Percentiles rank a stretch among this genome's conserved stretches.
These are phyloP conservation scores for Rhynchospora breviuscula DNA, from an alignment of 176 grass and related monocot genomes.

Conservation along the genomic window DNA sequence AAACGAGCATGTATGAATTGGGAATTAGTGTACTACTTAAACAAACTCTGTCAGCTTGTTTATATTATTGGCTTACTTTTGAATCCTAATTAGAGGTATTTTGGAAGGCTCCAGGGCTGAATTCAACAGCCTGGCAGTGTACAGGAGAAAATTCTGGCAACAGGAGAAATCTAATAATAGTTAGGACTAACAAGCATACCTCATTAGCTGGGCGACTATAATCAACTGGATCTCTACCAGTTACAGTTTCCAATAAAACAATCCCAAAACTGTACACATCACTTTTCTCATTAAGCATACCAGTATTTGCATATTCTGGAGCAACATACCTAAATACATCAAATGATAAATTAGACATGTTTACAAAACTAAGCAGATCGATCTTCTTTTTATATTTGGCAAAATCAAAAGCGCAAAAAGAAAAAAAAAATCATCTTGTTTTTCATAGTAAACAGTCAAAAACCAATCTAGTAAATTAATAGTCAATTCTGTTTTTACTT, in stretches of 20 bases:
- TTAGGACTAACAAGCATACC: constrained; percentile 30
- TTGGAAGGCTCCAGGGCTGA: not conserved
- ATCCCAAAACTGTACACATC: constrained; percentile 98
- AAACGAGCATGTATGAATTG: not conserved
- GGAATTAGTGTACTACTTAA: too few relatives aligned
- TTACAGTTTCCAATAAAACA: constrained; percentile 86
- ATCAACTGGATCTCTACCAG: constrained; percentile 89
- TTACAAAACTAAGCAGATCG: not conserved
- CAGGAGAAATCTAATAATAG: not conserved
- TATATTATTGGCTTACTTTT: not conserved
- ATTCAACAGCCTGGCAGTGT: not conserved
- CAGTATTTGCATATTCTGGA: constrained; percentile 96
- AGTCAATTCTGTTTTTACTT: not conserved
- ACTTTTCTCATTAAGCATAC: constrained; percentile 98
- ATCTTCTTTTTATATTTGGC: not conserved
- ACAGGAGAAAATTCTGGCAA: not conserved
- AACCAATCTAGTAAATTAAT: not conserved
- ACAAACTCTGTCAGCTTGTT: not conserved
- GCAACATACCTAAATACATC: constrained; percentile 74
- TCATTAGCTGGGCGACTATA: constrained; percentile 67
- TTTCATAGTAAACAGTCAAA: not conserved
- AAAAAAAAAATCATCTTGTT: not conserved
- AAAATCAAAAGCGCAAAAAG: not conserved
- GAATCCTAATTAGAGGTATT: not conserved
- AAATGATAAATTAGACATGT: constrained; percentile 18